Percentiles rank a stretch among this genome's conserved stretches.
phyloP scores from a whole-genome alignment of 2,329 filamentous ascomycete genomes.

The Calonectria hongkongensis region DNA sequence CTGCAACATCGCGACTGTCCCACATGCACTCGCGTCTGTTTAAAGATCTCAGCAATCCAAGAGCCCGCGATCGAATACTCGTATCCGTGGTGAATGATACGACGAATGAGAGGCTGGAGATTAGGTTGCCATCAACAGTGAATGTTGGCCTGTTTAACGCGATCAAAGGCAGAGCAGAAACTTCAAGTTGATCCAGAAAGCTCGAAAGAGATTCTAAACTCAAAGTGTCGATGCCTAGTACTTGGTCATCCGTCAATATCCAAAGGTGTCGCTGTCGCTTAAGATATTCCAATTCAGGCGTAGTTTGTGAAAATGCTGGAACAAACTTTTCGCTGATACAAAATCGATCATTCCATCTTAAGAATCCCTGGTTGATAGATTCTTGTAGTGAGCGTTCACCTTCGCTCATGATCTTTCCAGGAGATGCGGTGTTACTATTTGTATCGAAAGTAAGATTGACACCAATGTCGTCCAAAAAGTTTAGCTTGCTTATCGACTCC shows the following conservation, averaged over 20 bases:
- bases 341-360: neutral
- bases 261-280: conserved; percentile 4
- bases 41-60: neutral
- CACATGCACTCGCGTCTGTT: neutral
- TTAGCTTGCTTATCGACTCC: neutral
- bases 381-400: neutral
- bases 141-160: neutral
- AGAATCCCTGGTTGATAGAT: neutral
- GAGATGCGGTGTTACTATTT: neutral
- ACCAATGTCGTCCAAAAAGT: neutral
- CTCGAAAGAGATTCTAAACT: neutral
- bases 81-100: neutral
- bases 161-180: neutral
- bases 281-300: neutral
- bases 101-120: conserved; percentile 8
- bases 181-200: neutral
- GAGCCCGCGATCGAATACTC: neutral
- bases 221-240: neutral
- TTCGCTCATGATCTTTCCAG: neutral
- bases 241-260: neutral
- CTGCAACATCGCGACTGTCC: conserved; percentile 2
- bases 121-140: conserved; percentile 6
- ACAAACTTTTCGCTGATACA: neutral
- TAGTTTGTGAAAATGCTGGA: neutral
- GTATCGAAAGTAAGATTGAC: neutral